These are phyloP conservation scores for Wallacemonas sp. DNA, from an alignment of 208 protist genomes.

Conservation along the genomic window DNA sequence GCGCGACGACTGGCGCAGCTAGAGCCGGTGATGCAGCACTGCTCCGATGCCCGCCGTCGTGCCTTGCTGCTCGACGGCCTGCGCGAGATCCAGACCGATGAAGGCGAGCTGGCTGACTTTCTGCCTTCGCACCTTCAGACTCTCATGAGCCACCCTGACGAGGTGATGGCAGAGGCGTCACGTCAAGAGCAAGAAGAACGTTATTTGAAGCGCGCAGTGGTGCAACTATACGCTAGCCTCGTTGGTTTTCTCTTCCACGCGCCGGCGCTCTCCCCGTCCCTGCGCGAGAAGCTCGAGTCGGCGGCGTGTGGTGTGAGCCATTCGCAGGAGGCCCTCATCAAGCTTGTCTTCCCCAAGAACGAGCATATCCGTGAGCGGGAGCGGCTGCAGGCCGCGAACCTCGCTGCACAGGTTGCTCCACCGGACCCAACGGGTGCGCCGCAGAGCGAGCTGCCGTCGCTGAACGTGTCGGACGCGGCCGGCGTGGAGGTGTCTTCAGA, in stretches of 20 bases:
- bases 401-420: background rate
- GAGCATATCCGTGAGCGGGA: slow-evolving; percentile 41
- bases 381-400: slow-evolving; percentile 6
- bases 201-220: slow-evolving; percentile 48
- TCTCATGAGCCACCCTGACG: slow-evolving; percentile 44
- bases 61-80: slow-evolving; percentile 57
- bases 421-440: background rate
- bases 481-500: slow-evolving; percentile 3
- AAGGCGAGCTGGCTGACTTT: slow-evolving; percentile 35
- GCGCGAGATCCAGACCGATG: slow-evolving; percentile 54
- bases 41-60: slow-evolving; percentile 26
- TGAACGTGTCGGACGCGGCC: slow-evolving; percentile 3
- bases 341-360: slow-evolving; percentile 44
- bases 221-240: slow-evolving; percentile 48
- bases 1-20: slow-evolving; percentile 39
- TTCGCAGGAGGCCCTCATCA: slow-evolving; percentile 17
- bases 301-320: slow-evolving; percentile 23
- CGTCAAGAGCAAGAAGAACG: slow-evolving; percentile 29
- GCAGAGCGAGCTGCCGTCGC: slow-evolving; percentile 3
- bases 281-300: slow-evolving; percentile 38
- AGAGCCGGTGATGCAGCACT: slow-evolving; percentile 37
- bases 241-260: slow-evolving; percentile 45
- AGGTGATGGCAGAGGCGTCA: slow-evolving; percentile 32
- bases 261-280: slow-evolving; percentile 31
- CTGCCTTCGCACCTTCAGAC: slow-evolving; percentile 41